Percentiles rank a stretch among this genome's conserved stretches.
phyloP scores from a whole-genome alignment of 2,329 filamentous ascomycete species.

The Sporothrix variecibatus region DNA sequence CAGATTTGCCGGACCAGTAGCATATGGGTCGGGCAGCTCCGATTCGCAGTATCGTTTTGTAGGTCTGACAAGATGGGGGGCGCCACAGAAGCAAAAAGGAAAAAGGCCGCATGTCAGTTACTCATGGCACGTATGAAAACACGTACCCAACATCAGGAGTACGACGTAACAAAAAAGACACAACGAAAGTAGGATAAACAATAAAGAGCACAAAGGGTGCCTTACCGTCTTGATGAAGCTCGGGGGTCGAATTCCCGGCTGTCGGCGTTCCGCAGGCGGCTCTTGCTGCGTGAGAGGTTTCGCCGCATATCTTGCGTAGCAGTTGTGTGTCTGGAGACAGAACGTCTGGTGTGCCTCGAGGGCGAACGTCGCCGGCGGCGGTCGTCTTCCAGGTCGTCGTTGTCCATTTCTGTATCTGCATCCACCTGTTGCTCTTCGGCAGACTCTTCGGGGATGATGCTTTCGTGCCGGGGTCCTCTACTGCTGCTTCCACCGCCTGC shows the following conservation, averaged over 20 bases:
- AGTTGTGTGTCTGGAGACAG: slow-evolving; percentile 34
- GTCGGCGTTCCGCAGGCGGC: slow-evolving; percentile 22
- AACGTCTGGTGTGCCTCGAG: slow-evolving; percentile 32
- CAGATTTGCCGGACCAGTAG: slow-evolving; percentile 21
- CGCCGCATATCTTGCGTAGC: slow-evolving; percentile 27
- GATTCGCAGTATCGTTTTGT: slow-evolving; percentile 31
- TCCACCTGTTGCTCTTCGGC: slow-evolving; percentile 25
- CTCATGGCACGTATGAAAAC: background rate
- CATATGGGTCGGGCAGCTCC: slow-evolving; percentile 26
- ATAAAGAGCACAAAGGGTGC: background rate
- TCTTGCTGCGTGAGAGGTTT: slow-evolving; percentile 27
- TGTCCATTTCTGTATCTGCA: slow-evolving; percentile 23
- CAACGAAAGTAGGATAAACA: background rate
- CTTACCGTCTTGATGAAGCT: slow-evolving; percentile 28
- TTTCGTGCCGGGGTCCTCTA: slow-evolving; percentile 22
- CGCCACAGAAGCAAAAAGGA: background rate
- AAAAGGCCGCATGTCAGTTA: slow-evolving; percentile 21
- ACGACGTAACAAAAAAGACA: background rate
- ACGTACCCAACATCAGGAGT: background rate
- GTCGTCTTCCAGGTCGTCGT: slow-evolving; percentile 23
- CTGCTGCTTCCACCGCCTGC: slow-evolving; percentile 23
- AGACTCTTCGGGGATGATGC: slow-evolving; percentile 29
- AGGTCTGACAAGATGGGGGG: slow-evolving; percentile 22
- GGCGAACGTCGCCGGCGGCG: slow-evolving; percentile 25
- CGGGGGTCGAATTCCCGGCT: slow-evolving; percentile 27